Evolutionary conservation across 257 asterid species (phyloP).

Genomic region (Datura wrightii): DNA sequence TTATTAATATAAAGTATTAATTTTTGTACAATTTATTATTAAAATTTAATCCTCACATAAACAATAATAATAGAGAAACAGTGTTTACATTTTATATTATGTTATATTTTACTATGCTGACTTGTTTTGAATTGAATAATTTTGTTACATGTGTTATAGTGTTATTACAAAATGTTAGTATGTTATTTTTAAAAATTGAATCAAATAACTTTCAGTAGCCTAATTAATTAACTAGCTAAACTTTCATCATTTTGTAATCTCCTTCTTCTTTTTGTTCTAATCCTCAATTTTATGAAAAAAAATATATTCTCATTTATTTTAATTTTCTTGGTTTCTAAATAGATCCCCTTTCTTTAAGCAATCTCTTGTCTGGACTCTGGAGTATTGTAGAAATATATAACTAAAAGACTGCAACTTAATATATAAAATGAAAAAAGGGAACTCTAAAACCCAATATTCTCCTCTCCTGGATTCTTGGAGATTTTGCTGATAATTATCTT

Average conservation of each 20-base stretch:
- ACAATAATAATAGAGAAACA: neutral
- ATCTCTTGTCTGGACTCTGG: conserved; percentile 37
- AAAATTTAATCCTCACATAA: neutral
- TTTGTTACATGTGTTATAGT: neutral
- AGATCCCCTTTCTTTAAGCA: conserved; percentile 42
- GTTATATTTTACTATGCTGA: neutral
- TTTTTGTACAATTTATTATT: neutral
- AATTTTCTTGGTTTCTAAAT: conserved; percentile 46
- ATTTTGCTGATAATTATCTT: conserved; percentile 42
- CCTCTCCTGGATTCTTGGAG: conserved; percentile 45
- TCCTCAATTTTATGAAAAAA: too few relatives aligned
- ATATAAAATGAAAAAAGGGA: neutral
- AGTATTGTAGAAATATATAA: conserved; percentile 30
- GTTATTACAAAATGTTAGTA: neutral
- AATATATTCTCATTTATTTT: neutral
- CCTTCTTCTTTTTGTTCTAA: too few relatives aligned
- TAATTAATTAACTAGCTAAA: too few relatives aligned
- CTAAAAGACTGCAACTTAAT: neutral
- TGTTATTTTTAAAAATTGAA: too few relatives aligned
- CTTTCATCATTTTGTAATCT: too few relatives aligned
- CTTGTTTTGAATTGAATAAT: neutral
- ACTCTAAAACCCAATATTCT: neutral
- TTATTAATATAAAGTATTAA: neutral
- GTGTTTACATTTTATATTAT: neutral
- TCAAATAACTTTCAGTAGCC: too few relatives aligned